A percentile compares a stretch with the other conserved stretches of the same genome.
phyloP scores from a whole-genome alignment of 2,329 filamentous ascomycete genomes.

The Parafenestella ontariensis region DNA sequence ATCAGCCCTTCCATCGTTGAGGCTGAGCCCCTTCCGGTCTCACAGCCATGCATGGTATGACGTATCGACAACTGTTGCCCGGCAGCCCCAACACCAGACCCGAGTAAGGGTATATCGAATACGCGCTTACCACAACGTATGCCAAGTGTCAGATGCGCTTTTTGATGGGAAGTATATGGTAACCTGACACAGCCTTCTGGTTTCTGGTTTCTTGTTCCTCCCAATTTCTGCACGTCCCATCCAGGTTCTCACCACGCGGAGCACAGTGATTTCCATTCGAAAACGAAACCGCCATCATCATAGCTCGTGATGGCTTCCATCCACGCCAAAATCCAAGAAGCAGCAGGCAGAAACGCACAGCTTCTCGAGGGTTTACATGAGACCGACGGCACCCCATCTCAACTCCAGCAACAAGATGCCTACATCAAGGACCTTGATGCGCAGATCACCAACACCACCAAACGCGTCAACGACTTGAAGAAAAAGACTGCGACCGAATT shows the following conservation, averaged over 20 bases:
- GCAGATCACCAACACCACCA: slow-evolving; percentile 28
- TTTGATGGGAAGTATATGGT: too few relatives aligned
- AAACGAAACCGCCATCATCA: too few relatives aligned
- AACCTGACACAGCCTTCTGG: too few relatives aligned
- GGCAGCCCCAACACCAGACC: background rate
- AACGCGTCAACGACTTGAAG: slow-evolving; percentile 24
- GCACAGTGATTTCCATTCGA: too few relatives aligned
- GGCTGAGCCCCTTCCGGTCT: background rate
- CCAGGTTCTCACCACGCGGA: background rate
- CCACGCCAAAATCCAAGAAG: slow-evolving; percentile 34
- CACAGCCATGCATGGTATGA: background rate
- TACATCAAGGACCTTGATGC: slow-evolving; percentile 37
- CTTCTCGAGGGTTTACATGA: slow-evolving; percentile 37
- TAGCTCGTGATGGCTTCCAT: slow-evolving; percentile 28
- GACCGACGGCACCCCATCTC: slow-evolving; percentile 37
- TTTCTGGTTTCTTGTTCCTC: too few relatives aligned
- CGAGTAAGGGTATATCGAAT: slow-evolving; percentile 8
- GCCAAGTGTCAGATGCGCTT: slow-evolving; percentile 7
- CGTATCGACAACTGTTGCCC: background rate
- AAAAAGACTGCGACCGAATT: slow-evolving; percentile 29
- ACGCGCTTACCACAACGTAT: slow-evolving; percentile 10
- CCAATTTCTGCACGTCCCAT: too few relatives aligned
- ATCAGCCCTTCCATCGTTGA: background rate
- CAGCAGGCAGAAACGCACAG: slow-evolving; percentile 32
- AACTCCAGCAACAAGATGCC: slow-evolving; percentile 38